Evolutionary conservation across 2,329 filamentous ascomycete genomes (phyloP).

Genomic region (Acrodontium crateriforme): DNA sequence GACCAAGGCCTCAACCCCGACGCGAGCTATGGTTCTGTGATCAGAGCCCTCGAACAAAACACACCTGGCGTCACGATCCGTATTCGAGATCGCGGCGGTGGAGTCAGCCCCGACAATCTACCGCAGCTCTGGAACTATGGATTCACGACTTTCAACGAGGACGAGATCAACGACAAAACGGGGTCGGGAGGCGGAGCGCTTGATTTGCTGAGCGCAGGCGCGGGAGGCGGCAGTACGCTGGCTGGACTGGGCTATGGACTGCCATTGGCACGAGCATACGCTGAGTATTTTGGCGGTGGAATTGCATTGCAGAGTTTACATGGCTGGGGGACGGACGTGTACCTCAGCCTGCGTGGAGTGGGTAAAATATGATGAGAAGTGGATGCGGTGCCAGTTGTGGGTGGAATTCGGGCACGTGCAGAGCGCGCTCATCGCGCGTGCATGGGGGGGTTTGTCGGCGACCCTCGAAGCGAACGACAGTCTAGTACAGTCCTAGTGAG

Average conservation of each 20-base stretch:
- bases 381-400: no score
- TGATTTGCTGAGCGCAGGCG: conserved; percentile 58
- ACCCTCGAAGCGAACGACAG: no score
- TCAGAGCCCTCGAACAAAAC: conserved; percentile 33
- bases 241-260: conserved; percentile 88
- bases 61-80: conserved; percentile 82
- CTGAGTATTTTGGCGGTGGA: conserved; percentile 94
- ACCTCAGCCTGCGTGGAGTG: conserved; percentile 47
- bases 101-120: conserved; percentile 71
- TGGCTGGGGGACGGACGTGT: conserved; percentile 73
- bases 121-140: conserved; percentile 93
- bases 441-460: no score
- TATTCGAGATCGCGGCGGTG: conserved; percentile 88
- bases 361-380: conserved; percentile 29
- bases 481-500: no score
- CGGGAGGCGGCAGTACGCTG: conserved; percentile 60
- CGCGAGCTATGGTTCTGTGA: conserved; percentile 21
- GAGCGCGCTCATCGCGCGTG: no score
- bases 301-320: conserved; percentile 91
- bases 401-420: no score
- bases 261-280: conserved; percentile 81
- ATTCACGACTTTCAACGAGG: conserved; percentile 84
- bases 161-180: conserved; percentile 37
- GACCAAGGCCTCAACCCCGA: conserved; percentile 21
- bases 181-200: conserved; percentile 36